Base-by-base conservation (phyloP, 2,329 filamentous ascomycete species). In the Neofusicoccum parvum region DNA sequence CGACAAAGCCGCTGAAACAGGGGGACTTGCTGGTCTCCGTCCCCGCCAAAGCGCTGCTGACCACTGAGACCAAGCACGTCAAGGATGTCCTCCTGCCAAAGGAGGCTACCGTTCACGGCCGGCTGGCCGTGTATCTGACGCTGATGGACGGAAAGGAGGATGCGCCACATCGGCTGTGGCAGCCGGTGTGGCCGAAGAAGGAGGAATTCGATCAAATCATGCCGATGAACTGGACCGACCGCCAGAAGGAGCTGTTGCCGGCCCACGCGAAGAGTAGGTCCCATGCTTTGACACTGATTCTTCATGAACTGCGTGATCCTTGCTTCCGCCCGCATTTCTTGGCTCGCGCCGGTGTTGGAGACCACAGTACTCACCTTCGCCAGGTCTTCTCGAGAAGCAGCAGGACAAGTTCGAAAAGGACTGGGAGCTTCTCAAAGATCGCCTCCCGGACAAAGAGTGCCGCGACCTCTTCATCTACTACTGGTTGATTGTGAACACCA, bases 41-140 rank as follows among this genome's bases (percentile, higher is more conserved):
- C 0, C 91, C 90, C 10, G 82, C 84, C 46, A 77, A 79, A 54
- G 83, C 86, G 34, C 86, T 95, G 60, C 80, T 92, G 59, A 90
- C 88, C 36, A 79, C 87, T n/a, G 82, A 87, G 43, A 85, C 84
- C 7, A 78, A 80, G 36, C 67, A 78, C 2, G 83, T 92, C 63
- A 76, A 81, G 62, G 74, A 78, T 12, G 65, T 71, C 59, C 80
- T 79, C 34, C 82, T 90, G 11, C 82, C 84, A 0, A 79, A 81
- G 17, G 81, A 82, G 65, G 83, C 85, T 49, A 85, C 87, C 0
- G 84, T 90, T 23, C 92, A 96, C 71, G 89, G 88, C 34, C 84
- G 92, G 45, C 82, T 95, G 7, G 90, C 92, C n/a, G 84, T 88
- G 1, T 86, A 88, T 66, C 80, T 94, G 9, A 84, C 86, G 5